phyloP scores from a whole-genome alignment of 495 filamentous ascomycete species.

The Endocarpon pusillum region DNA sequence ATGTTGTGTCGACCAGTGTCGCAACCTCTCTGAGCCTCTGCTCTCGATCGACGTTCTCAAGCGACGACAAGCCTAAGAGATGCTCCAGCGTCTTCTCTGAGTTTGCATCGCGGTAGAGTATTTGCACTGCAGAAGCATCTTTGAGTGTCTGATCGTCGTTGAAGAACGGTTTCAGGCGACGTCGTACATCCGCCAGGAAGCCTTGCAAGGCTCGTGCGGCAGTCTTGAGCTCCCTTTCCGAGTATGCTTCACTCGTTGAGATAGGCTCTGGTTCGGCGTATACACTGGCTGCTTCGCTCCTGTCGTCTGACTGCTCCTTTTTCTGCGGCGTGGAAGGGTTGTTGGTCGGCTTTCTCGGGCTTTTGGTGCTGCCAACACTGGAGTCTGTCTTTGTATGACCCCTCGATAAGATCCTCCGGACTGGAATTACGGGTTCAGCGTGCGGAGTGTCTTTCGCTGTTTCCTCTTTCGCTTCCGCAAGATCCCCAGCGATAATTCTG shows the following conservation, averaged over 20 bases:
- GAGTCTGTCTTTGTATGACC: constrained; percentile 36
- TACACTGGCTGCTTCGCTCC: constrained; percentile 26
- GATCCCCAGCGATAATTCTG: constrained; percentile 61
- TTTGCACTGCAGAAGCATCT: constrained; percentile 13
- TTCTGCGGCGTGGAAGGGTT: neutral
- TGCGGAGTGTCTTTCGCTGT: constrained; percentile 30
- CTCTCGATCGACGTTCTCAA: constrained; percentile 45
- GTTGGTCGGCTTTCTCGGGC: neutral
- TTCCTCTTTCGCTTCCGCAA: constrained; percentile 39
- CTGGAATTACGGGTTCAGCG: constrained; percentile 26
- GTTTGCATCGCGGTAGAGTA: constrained; percentile 32
- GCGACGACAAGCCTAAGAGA: constrained; percentile 24
- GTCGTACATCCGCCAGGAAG: constrained; percentile 70
- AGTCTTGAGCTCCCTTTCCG: constrained; percentile 54
- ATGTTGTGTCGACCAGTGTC: constrained; percentile 72
- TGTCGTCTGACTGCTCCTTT: constrained; percentile 2
- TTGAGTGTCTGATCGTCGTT: constrained; percentile 61
- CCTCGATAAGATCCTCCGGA: constrained; percentile 33
- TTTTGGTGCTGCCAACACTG: constrained; percentile 20
- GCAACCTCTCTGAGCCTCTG: constrained; percentile 56
- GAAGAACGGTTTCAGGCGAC: constrained; percentile 64
- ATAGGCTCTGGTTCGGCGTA: constrained; percentile 16
- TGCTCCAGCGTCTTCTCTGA: constrained; percentile 30
- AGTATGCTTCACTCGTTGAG: neutral
- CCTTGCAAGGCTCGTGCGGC: constrained; percentile 67